Evolutionary conservation across 371 early-diverging fungal genomes (phyloP), one percentile per base, ranked within the genome.

Genomic region (Batrachochytrium dendrobatidis): DNA sequence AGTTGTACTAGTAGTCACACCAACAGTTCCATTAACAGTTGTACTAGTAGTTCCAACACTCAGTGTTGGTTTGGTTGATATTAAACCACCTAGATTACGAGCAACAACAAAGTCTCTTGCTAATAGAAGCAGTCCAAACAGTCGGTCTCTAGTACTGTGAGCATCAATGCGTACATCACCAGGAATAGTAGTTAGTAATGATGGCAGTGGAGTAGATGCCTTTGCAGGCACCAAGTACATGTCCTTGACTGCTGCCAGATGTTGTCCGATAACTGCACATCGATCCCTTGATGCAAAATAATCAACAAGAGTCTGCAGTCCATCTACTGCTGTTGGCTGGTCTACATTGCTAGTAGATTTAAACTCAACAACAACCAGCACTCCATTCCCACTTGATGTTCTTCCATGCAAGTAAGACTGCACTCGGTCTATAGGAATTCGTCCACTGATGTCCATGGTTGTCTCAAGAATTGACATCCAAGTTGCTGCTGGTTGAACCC

Each of bases 211-310:
- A 17, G 77, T 77, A 1, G 59, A 70, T 32, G 74, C 72, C 33
- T 68, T 67, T 7, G 86, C 56, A 20, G 87, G 86, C 6, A 86
- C 74, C 20, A 89, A 26, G 60, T 89, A 89, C 77, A 89, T 83
- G 58, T 89, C 89, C 64, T 86, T 87, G 43, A 87, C 76, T 25
- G 68, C 74, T 4, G 79, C 73, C 48, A 78, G 80, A 61, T 81
- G 79, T 34, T 83, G 80, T 1, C 82, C 85, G 3, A 89, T 79
- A 0, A 89, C 89, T 5, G 85, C 89, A 63, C 77, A 83, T 52
- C 88, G 75, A 6, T 71, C 50, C 57, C 83, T 76, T 12, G 75
- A 67, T 15, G 75, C 63, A 50, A 89, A 83, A 62, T 89, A 86
- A 17, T 73, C 65, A 26, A 83, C 70, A 29, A 89, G 64, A 2